Conservation (phyloP, 495 filamentous ascomycete genomes). For the Penicillium coprophilum region DNA sequence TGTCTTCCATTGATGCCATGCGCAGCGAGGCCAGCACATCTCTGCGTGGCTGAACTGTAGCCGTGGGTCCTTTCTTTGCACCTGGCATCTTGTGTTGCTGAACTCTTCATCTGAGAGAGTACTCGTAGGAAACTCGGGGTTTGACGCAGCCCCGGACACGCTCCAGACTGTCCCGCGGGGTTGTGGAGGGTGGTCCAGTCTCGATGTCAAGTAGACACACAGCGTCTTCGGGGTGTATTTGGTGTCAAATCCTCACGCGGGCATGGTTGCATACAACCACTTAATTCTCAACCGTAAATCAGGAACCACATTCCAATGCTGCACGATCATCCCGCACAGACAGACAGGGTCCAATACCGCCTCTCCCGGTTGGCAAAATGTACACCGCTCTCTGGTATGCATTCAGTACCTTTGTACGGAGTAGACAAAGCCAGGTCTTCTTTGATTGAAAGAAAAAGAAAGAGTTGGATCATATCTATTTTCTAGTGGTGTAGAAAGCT, state of each 20-base stretch:
- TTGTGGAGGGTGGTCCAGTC: neutral
- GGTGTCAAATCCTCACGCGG: neutral
- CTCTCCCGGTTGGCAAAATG: constrained; percentile 9
- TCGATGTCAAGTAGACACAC: neutral
- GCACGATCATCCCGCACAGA: constrained; percentile 5
- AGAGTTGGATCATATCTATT: neutral
- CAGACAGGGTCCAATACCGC: constrained; percentile 12
- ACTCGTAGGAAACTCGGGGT: constrained; percentile 7
- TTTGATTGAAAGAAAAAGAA: neutral
- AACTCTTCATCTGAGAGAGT: constrained; percentile 34
- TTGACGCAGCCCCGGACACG: constrained; percentile 2
- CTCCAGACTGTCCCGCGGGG: constrained; percentile 6
- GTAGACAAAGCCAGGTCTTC: neutral
- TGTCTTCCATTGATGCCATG: constrained; percentile 70
- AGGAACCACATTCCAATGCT: constrained; percentile 8
- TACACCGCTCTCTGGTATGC: constrained; percentile 4
- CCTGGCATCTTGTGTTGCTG: constrained; percentile 53
- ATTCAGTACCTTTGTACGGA: neutral
- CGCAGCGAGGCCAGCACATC: constrained; percentile 72
- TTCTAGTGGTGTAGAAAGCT: neutral
- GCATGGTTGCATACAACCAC: constrained; percentile 2
- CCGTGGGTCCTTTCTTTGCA: constrained; percentile 59
- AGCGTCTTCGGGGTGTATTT: neutral
- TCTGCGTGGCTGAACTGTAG: constrained; percentile 48
- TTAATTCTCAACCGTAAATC: constrained; percentile 4